These are phyloP conservation scores for Colletotrichum salicis DNA, from an alignment of 2,329 filamentous ascomycete genomes.

Conservation along the genomic window DNA sequence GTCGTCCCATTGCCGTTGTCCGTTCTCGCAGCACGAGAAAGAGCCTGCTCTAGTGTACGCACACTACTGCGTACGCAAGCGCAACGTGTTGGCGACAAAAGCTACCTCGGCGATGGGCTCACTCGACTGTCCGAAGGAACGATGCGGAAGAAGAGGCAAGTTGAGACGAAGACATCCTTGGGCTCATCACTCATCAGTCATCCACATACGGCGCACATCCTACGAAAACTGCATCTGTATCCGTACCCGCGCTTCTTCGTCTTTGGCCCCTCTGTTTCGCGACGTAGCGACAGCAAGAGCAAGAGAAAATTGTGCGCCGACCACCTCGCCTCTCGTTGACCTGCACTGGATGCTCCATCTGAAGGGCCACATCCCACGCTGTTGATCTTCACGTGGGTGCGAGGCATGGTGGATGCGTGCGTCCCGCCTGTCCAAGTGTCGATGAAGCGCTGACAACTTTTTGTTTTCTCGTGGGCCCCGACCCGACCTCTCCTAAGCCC, in stretches of 20 bases:
- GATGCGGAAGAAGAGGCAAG: background rate
- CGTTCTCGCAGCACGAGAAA: conserved; percentile 5
- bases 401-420: background rate
- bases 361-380: background rate
- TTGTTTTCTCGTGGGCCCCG: conserved; percentile 1
- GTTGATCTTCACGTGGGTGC: conserved; percentile 28
- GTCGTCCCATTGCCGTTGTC: conserved; percentile 21
- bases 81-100: conserved; percentile 22
- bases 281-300: background rate
- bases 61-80: conserved; percentile 13
- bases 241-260: background rate
- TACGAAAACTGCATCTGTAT: background rate
- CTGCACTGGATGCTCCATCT: conserved; percentile 24
- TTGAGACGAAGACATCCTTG: background rate
- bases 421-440: conserved; percentile 5
- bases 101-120: conserved; percentile 24
- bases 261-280: conserved; percentile 5
- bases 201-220: background rate
- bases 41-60: background rate
- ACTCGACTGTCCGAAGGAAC: conserved; percentile 7
- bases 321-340: background rate
- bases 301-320: background rate
- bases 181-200: background rate
- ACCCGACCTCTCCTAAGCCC: background rate
- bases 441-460: conserved; percentile 3